Base-by-base conservation (phyloP, 306 rosid species). In the Parietaria judaica region DNA sequence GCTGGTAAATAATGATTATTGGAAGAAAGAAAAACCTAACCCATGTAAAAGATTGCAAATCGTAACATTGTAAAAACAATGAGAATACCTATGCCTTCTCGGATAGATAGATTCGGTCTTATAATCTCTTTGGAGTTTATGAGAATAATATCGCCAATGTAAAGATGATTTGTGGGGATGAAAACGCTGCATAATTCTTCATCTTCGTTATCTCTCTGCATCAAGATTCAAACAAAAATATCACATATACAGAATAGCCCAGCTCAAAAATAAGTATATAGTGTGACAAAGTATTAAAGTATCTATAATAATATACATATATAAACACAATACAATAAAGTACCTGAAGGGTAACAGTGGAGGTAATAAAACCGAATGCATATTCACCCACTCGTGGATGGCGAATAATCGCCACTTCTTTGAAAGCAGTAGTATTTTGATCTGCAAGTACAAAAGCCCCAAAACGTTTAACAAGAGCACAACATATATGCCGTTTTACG, bases 361-460 rank as follows among this genome's bases (percentile, higher is more conserved):
- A 90, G 17, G 95, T 90, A 57, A 90, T 90, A 72, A 90, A 90
- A 69, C 97, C 97, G 78, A 90, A 90, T 45, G 96, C 96, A 87
- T 90, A 90, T 83, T 90, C 96, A 56, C 97, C 97, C 62, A 87
- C 81, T 8, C 96, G 88, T 0, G 94, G 96, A 50, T 89, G 96
- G 66, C 85, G 84, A 61, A 89, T 89, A 75, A 89, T 89, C 65
- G 96, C 96, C 23, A 89, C 96, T 74, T 89, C 96, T 78, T 89
- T 89, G 61, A 89, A 89, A 58, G 96, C 96, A 9, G 88, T 89
- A 52, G 96, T 85, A 60, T 85, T 89, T 79, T 89, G 96, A 78
- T 89, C 96, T 89, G 86, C 69, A 69, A 63, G 61, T 58, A 74
- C 69, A 56, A 71, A 54, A 36, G 11, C 47, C 45, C 45, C 45